Conservation (phyloP, 2,329 filamentous ascomycete genomes). For the Eutypa lata region DNA sequence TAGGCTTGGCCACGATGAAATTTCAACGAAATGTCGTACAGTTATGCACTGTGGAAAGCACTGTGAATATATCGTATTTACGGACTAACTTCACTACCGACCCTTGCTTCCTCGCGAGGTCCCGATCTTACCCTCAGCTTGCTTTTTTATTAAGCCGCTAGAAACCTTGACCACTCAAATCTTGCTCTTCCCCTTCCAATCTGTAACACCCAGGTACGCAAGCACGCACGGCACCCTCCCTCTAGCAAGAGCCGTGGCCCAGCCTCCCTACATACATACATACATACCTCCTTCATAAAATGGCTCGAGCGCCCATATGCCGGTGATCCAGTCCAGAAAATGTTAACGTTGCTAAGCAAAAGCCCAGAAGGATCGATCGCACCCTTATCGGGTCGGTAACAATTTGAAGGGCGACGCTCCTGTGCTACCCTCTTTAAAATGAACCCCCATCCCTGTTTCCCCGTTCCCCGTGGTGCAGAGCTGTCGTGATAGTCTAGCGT, state of each 20-base stretch:
- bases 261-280: too few relatives aligned
- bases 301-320: not conserved
- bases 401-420: not conserved
- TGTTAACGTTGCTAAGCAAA: not conserved
- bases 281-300: not conserved
- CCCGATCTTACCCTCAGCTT: not conserved
- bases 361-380: not conserved
- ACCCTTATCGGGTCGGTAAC: not conserved
- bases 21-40: too few relatives aligned
- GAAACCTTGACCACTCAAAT: not conserved
- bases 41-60: too few relatives aligned
- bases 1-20: too few relatives aligned
- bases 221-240: not conserved
- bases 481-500: conserved; percentile 18
- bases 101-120: not conserved
- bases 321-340: not conserved
- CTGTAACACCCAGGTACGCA: not conserved
- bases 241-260: too few relatives aligned
- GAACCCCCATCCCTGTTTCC: conserved; percentile 2
- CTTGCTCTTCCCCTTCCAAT: not conserved
- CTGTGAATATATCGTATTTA: not conserved
- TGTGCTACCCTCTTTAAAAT: not conserved
- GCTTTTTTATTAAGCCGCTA: not conserved
- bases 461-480: conserved; percentile 10
- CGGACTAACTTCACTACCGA: not conserved